phyloP scores from a whole-genome alignment of 2,329 filamentous ascomycete genomes.

The Arthroderma sp. region DNA sequence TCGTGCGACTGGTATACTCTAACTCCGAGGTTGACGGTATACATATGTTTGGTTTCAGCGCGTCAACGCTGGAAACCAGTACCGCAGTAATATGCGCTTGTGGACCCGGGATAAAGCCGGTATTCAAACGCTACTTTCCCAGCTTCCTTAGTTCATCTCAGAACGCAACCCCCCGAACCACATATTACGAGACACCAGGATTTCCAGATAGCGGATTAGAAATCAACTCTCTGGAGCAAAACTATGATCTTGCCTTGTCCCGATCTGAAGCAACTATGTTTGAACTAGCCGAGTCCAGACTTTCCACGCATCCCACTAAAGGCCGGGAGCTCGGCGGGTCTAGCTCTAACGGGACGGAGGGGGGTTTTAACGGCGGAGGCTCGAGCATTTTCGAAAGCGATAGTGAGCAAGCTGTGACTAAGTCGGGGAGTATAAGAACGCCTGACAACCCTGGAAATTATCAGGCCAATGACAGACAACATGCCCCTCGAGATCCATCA shows the following conservation, averaged over 20 bases:
- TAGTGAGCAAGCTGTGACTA: neutral
- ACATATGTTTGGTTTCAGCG: slow-evolving; percentile 17
- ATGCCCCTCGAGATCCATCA: neutral
- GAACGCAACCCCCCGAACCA: neutral
- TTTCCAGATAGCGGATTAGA: neutral
- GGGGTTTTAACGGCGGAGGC: neutral
- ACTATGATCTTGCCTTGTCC: neutral
- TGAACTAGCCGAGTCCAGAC: neutral
- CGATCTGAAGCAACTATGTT: neutral
- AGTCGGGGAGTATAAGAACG: neutral
- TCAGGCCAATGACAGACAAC: neutral
- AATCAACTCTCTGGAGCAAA: neutral
- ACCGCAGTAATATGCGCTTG: slow-evolving; percentile 20
- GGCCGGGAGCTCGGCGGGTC: neutral
- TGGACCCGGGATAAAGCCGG: slow-evolving; percentile 17
- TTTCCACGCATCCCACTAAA: too few relatives aligned
- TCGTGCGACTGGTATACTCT: slow-evolving; percentile 14
- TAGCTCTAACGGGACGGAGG: neutral
- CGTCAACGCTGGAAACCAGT: slow-evolving; percentile 20
- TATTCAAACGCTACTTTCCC: slow-evolving; percentile 6
- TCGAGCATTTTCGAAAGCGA: neutral
- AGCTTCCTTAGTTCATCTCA: slow-evolving; percentile 5
- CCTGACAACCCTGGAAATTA: neutral
- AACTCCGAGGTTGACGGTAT: slow-evolving; percentile 10
- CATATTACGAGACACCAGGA: neutral